Evolutionary conservation across 2,329 filamentous ascomycete species (phyloP).

Genomic region (Ophiostoma pallidulum): DNA sequence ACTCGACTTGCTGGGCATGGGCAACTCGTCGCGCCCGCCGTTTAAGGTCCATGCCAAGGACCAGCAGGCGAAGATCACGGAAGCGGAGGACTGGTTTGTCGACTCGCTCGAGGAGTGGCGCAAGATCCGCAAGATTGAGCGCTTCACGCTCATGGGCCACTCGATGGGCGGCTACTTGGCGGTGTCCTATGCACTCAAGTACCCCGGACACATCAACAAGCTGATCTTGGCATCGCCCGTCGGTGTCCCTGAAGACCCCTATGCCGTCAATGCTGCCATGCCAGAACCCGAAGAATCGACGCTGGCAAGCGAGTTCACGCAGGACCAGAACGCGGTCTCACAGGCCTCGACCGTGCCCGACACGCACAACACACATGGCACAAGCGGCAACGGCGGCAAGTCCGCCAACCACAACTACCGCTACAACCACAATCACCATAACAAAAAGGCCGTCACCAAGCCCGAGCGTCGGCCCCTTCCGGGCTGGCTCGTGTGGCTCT

Average conservation of each 20-base stretch:
- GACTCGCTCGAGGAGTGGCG: conserved; percentile 97
- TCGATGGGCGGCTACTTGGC: conserved; percentile 92
- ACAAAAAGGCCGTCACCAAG: conserved; percentile 10
- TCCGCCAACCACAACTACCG: conserved; percentile 21
- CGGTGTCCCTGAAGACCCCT: conserved; percentile 88
- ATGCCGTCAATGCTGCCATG: conserved; percentile 71
- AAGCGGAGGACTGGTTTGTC: conserved; percentile 93
- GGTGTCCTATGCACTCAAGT: conserved; percentile 91
- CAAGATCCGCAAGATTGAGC: conserved; percentile 75
- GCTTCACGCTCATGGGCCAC: conserved; percentile 88
- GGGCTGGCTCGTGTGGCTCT: conserved; percentile 83
- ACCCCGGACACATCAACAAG: conserved; percentile 90
- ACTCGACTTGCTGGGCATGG: conserved; percentile 93
- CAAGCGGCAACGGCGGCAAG: conserved; percentile 20
- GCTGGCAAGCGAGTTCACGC: conserved; percentile 66
- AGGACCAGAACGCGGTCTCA: conserved; percentile 53
- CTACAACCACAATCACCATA: conserved; percentile 24
- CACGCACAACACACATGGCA: too few relatives aligned
- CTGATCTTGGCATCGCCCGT: conserved; percentile 91
- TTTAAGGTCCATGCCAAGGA: conserved; percentile 83
- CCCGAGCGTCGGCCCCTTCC: conserved; percentile 50
- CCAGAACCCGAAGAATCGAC: conserved; percentile 67
- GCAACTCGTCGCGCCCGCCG: conserved; percentile 70
- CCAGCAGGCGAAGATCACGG: conserved; percentile 68
- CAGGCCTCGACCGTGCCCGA: conserved; percentile 22